These are phyloP conservation scores for Mycena sanguinolenta DNA, from an alignment of 768 basidiomycete genomes.

Conservation along the genomic window DNA sequence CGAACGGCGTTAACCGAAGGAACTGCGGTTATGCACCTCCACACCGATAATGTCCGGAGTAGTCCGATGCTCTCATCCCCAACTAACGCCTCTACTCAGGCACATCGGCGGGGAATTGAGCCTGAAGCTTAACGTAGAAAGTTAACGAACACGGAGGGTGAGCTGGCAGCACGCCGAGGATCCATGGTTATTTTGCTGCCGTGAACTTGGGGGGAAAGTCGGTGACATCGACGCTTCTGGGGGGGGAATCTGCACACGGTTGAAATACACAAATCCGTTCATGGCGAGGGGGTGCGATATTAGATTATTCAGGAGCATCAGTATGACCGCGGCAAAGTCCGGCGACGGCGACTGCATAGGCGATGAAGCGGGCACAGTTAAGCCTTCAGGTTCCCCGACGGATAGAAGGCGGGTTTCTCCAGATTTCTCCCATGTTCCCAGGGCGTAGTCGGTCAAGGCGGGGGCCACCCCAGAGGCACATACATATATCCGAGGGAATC, in stretches of 20 bases:
- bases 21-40: too few relatives aligned
- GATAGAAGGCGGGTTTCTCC: constrained; percentile 18
- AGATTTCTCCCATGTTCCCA: constrained; percentile 3
- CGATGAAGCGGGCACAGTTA: background rate
- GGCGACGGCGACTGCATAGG: background rate
- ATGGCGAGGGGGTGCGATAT: background rate
- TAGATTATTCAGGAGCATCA: constrained; percentile 3
- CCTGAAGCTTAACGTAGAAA: constrained; percentile 8
- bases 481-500: background rate
- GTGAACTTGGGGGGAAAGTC: constrained; percentile 3
- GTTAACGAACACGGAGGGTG: constrained; percentile 4
- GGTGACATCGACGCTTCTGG: constrained; percentile 5
- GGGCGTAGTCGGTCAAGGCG: background rate
- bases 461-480: background rate
- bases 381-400: constrained; percentile 15
- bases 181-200: constrained; percentile 1
- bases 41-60: too few relatives aligned
- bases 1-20: too few relatives aligned
- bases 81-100: background rate
- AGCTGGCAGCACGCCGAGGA: background rate
- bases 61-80: too few relatives aligned
- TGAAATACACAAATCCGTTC: background rate
- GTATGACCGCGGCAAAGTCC: background rate
- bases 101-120: background rate
- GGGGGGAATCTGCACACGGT: constrained; percentile 5